Base-by-base conservation (phyloP, 2,329 filamentous ascomycete species). In the Aspergillus calidoustus region DNA sequence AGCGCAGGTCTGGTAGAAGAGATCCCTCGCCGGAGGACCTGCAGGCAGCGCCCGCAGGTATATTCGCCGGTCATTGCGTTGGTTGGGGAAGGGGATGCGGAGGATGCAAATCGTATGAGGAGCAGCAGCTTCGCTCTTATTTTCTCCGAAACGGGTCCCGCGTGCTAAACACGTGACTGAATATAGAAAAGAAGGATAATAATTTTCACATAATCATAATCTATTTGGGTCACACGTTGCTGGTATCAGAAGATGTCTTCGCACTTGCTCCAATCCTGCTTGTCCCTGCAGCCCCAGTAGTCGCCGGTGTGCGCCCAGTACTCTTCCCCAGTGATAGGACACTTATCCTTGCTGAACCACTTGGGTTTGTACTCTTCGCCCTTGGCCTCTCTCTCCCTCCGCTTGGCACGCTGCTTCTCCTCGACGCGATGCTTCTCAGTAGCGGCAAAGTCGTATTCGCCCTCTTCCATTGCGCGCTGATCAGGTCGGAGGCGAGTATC, bases 391-490 rank as follows among this genome's bases (percentile, higher is more conserved):
- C 93, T 84, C 61, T 84, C 80, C 58, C 91, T 81, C 64, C 95
- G 82, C 61, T 89, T 89, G 9, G 89, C 88, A 62, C 95, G 85
- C 82, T 99, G 95, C 66, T 89, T 93, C 80, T 97, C 91, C 77
- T 99, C 95, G 0, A 99, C 86, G 1, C 95, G 85, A 72, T 94
- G 95, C 86, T 99, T 99, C 82, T 99, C 95, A 5, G 86, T 87
- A 0, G 94, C 95, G 1, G 95, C 95, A 62, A 95, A 84, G 72
- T 98, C 94, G 73, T 99, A 99, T 77, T 93, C 87, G n/a, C 94
- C 95, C 64, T 98, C 93, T 76, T 99, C 95, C 95, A 99, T 99
- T 2, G 95, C 95, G 11, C 95, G 86, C 80, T 99, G 95, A 77
- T 99, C 95, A 0, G 95, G 94, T 31, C 95, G 86, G 34, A 97